A percentile compares a stretch with the other conserved stretches of the same genome.
These are phyloP conservation scores for Boletus bicolor DNA, from an alignment of 768 basidiomycete species.

Conservation along the genomic window DNA sequence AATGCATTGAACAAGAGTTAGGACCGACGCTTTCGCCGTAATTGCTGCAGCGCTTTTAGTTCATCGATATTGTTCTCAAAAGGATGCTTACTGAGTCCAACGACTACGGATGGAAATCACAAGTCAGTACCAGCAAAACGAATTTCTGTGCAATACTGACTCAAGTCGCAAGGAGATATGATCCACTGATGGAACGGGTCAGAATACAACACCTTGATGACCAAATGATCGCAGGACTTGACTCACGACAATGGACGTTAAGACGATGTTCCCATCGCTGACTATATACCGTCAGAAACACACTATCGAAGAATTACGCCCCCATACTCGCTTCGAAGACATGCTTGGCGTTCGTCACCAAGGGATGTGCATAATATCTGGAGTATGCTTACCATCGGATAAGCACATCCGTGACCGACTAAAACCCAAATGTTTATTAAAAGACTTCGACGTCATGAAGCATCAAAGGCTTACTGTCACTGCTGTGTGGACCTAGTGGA, in stretches of 20 bases:
- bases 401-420: constrained; percentile 50
- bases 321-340: constrained; percentile 50
- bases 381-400: constrained; percentile 37
- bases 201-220: neutral
- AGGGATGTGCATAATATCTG: neutral
- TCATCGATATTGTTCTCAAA: neutral
- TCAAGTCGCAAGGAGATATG: constrained; percentile 45
- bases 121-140: neutral
- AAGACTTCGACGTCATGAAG: neutral
- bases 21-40: constrained; percentile 48
- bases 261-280: constrained; percentile 42
- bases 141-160: constrained; percentile 29
- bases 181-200: constrained; percentile 27
- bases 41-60: constrained; percentile 37
- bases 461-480: constrained; percentile 42
- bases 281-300: constrained; percentile 29
- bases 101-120: neutral
- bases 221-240: neutral
- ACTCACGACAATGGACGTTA: constrained; percentile 50
- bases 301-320: constrained; percentile 31
- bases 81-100: constrained; percentile 11
- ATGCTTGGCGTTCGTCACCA: constrained; percentile 29
- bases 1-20: neutral
- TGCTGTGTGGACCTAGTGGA: constrained; percentile 48
- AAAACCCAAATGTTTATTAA: neutral